Evolutionary conservation across 305 asterid genomes (phyloP).

Genomic region (Solanum aculeatissimum): DNA sequence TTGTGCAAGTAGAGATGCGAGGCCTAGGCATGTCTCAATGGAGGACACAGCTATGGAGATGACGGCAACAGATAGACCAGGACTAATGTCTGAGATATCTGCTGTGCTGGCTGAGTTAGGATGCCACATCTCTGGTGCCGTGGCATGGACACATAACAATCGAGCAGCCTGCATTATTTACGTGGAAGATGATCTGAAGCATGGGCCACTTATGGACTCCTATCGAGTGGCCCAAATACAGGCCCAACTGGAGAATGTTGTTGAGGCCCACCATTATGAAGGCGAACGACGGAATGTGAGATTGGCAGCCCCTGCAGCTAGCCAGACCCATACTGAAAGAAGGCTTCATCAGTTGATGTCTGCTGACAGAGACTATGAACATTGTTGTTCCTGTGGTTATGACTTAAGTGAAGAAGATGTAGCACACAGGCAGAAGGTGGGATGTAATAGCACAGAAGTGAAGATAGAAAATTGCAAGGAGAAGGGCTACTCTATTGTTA

Average conservation of each 20-base stretch:
- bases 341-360: conserved; percentile 94
- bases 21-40: conserved; percentile 20
- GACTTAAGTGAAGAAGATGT: conserved; percentile 21
- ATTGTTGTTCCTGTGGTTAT: conserved; percentile 39
- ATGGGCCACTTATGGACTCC: conserved; percentile 36
- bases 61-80: conserved; percentile 77
- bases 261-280: conserved; percentile 60
- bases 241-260: conserved; percentile 60
- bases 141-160: conserved; percentile 80
- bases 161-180: conserved; percentile 68
- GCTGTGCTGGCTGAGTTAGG: conserved; percentile 67
- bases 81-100: conserved; percentile 76
- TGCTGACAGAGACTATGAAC: conserved; percentile 61
- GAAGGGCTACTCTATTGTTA: conserved; percentile 48
- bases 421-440: conserved; percentile 18
- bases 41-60: conserved; percentile 68
- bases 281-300: conserved; percentile 53
- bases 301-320: conserved; percentile 32
- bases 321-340: conserved; percentile 69
- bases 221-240: conserved; percentile 49
- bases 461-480: conserved; percentile 43
- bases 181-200: conserved; percentile 31
- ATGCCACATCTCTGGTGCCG: conserved; percentile 63
- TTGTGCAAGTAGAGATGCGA: conserved; percentile 26
- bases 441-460: conserved; percentile 48